These are phyloP conservation scores for Bauhinia variegata DNA, from an alignment of 306 rosid species.

Conservation along the genomic window DNA sequence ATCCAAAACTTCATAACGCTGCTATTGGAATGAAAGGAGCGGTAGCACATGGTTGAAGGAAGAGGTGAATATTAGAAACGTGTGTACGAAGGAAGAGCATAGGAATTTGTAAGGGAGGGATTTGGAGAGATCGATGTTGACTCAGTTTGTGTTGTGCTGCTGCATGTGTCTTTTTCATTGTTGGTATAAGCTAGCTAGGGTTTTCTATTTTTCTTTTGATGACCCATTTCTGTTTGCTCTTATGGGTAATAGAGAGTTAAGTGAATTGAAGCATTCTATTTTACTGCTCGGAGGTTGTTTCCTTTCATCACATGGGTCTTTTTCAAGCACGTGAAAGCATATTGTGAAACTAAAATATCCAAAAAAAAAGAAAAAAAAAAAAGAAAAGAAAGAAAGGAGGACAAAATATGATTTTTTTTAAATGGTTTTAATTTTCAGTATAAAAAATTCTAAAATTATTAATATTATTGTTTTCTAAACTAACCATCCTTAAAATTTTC, in stretches of 20 bases:
- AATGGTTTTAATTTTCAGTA: too few relatives aligned
- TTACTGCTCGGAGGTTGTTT: too few relatives aligned
- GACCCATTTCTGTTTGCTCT: slow-evolving; percentile 27
- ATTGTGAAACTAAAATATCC: too few relatives aligned
- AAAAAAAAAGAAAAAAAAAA: too few relatives aligned
- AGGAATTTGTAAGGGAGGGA: neutral
- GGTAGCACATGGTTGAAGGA: neutral
- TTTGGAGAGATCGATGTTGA: slow-evolving; percentile 32
- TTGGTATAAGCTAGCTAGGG: slow-evolving; percentile 35
- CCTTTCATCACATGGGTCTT: too few relatives aligned
- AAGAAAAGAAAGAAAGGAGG: neutral
- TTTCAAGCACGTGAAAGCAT: too few relatives aligned
- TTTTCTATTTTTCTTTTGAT: slow-evolving; percentile 24
- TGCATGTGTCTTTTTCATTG: slow-evolving; percentile 35
- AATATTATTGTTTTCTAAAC: too few relatives aligned
- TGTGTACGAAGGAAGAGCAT: slow-evolving; percentile 17
- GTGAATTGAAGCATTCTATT: neutral
- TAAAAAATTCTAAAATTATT: too few relatives aligned
- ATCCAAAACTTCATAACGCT: too few relatives aligned
- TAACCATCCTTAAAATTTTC: too few relatives aligned
- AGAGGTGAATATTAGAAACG: slow-evolving; percentile 31
- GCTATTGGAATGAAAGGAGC: too few relatives aligned
- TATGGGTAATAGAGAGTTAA: neutral
- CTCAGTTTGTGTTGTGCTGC: neutral
- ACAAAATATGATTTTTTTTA: too few relatives aligned